Evolutionary conservation across 176 grass and related monocot species (phyloP).

Genomic region (Juncus effusus): DNA sequence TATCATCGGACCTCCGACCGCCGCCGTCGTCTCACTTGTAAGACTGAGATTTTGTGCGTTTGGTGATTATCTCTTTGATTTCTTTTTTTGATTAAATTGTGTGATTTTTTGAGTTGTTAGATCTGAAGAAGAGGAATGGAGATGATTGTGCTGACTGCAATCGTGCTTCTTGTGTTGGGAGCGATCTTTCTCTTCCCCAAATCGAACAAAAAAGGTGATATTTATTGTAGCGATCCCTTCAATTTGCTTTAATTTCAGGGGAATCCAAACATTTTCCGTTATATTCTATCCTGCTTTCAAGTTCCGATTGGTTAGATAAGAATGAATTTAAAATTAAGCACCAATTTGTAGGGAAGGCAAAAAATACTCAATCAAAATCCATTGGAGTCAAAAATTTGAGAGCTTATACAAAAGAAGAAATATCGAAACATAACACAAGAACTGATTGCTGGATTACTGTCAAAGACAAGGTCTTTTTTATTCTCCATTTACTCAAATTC

Average conservation of each 20-base stretch:
- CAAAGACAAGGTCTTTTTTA: conserved; percentile 59
- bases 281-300: neutral
- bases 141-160: conserved; percentile 32
- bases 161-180: conserved; percentile 60
- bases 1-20: no score
- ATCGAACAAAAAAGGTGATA: conserved; percentile 54
- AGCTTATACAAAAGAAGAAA: conserved; percentile 61
- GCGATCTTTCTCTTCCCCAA: conserved; percentile 55
- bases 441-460: conserved; percentile 81
- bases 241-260: neutral
- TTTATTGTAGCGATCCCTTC: neutral
- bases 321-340: no score
- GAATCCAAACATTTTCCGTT: neutral
- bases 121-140: conserved; percentile 36
- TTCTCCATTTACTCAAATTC: neutral
- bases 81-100: neutral
- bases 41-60: no score
- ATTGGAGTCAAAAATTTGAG: conserved; percentile 25
- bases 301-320: neutral
- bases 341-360: conserved; percentile 37
- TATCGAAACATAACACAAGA: conserved; percentile 64
- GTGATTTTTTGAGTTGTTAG: no score
- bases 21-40: no score
- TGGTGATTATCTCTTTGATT: no score
- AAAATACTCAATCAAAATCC: conserved; percentile 11